phyloP scores from a whole-genome alignment of 768 basidiomycete genomes.

The Russula brevipes region DNA sequence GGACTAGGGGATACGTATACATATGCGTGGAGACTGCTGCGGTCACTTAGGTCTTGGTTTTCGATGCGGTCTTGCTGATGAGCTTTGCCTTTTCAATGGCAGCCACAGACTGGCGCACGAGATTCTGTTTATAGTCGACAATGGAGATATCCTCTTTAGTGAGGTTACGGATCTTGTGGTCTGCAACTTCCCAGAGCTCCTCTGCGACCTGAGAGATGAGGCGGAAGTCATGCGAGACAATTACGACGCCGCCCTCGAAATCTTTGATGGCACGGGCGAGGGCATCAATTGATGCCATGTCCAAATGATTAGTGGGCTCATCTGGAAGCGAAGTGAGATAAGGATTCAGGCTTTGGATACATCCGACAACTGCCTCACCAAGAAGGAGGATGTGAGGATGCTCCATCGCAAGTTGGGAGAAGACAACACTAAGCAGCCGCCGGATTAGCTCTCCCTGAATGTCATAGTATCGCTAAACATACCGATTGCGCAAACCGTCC shows the following conservation, averaged over 20 bases:
- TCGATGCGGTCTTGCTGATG: conserved; percentile 76
- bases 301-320: conserved; percentile 96
- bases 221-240: conserved; percentile 99
- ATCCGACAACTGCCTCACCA: conserved; percentile 39
- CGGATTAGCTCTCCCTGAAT: conserved; percentile 17
- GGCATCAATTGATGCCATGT: conserved; percentile 97
- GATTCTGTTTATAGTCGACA: conserved; percentile 85
- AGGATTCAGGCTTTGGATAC: conserved; percentile 1
- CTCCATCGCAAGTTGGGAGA: conserved; percentile 95
- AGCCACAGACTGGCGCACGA: conserved; percentile 74
- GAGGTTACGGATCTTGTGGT: conserved; percentile 88
- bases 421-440: conserved; percentile 64
- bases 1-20: conserved; percentile 11
- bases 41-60: conserved; percentile 53
- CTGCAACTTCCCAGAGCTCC: conserved; percentile 98
- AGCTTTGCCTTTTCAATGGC: conserved; percentile 92
- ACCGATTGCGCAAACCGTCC: conserved; percentile 95
- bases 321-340: conserved; percentile 39
- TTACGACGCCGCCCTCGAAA: conserved; percentile 96
- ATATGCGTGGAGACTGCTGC: neutral
- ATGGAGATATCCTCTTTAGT: conserved; percentile 89
- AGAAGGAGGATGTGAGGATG: conserved; percentile 92
- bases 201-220: conserved; percentile 97
- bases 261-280: conserved; percentile 93
- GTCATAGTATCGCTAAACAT: conserved; percentile 30